Conservation (phyloP, 345 rosid genomes). For the Capsella bursapastoris region DNA sequence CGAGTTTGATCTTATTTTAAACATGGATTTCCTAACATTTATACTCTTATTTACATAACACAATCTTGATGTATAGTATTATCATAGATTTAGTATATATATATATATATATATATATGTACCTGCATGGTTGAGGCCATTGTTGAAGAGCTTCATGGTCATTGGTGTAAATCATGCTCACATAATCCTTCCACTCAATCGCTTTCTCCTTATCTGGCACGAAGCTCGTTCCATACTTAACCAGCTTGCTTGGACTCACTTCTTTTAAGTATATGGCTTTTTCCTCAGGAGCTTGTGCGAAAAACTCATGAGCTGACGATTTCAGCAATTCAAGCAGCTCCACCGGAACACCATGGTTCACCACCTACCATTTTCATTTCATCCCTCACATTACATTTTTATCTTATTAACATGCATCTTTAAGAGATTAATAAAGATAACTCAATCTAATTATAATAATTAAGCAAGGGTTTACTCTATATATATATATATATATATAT, state of each 20-base stretch:
- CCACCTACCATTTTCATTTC: constrained; percentile 45
- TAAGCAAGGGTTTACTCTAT: background rate
- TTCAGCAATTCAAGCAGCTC: constrained; percentile 55
- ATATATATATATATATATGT: background rate
- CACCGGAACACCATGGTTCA: constrained; percentile 58
- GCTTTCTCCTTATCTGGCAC: constrained; percentile 63
- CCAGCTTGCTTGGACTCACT: constrained; percentile 55
- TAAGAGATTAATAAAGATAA: background rate
- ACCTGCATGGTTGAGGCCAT: constrained; percentile 64
- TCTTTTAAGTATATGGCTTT: constrained; percentile 53
- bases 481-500: no score
- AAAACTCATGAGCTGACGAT: constrained; percentile 52
- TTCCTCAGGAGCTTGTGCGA: constrained; percentile 48
- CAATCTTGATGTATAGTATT: background rate
- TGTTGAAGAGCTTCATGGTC: constrained; percentile 58
- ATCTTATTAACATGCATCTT: background rate
- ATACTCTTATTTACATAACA: background rate
- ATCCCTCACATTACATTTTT: constrained; percentile 4
- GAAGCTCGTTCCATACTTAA: constrained; percentile 63
- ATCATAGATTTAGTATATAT: background rate
- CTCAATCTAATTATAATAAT: no score
- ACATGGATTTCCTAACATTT: background rate
- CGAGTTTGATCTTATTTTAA: background rate
- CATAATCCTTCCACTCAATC: constrained; percentile 69
- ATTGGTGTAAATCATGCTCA: constrained; percentile 57